A percentile compares a stretch with the other conserved stretches of the same genome.
Conservation (phyloP, 768 basidiomycete genomes). For the Termitomyces sp. region DNA sequence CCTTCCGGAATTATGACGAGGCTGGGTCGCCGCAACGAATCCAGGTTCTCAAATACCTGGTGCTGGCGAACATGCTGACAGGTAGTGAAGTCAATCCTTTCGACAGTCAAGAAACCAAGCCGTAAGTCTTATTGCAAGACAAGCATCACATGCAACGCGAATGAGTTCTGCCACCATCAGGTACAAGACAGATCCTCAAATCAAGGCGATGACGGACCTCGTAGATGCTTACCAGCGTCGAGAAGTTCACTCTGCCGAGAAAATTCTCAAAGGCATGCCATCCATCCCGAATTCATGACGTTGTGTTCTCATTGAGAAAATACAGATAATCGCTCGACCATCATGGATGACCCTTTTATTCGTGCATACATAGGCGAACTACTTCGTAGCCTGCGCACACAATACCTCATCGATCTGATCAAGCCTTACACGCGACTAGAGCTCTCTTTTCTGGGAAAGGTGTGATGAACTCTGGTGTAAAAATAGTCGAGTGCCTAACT, state of each 20-base stretch:
- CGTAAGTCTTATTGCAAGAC: slow-evolving; percentile 42
- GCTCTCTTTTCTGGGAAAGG: slow-evolving; percentile 89
- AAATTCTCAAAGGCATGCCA: slow-evolving; percentile 75
- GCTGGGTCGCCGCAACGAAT: slow-evolving; percentile 95
- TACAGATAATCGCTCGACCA: slow-evolving; percentile 87
- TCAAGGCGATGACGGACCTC: slow-evolving; percentile 96
- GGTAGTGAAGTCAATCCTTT: slow-evolving; percentile 99
- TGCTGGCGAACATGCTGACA: slow-evolving; percentile 96
- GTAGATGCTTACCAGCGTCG: slow-evolving; percentile 96
- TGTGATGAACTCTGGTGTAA: slow-evolving; percentile 20
- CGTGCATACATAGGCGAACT: slow-evolving; percentile 95
- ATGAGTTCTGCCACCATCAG: slow-evolving; percentile 29
- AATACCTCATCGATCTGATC: slow-evolving; percentile 96
- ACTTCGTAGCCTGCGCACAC: slow-evolving; percentile 87
- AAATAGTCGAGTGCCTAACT: background rate
- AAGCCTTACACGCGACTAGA: slow-evolving; percentile 96
- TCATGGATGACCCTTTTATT: slow-evolving; percentile 96
- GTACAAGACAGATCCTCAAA: slow-evolving; percentile 94
- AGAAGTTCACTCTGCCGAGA: slow-evolving; percentile 97
- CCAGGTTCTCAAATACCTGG: slow-evolving; percentile 97
- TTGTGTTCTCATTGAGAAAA: background rate
- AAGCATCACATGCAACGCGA: background rate
- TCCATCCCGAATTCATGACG: background rate
- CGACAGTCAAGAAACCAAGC: slow-evolving; percentile 99
- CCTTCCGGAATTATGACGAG: slow-evolving; percentile 98